Evolutionary conservation across 345 rosid genomes (phyloP).

Genomic region (Eucalyptus melliodora): DNA sequence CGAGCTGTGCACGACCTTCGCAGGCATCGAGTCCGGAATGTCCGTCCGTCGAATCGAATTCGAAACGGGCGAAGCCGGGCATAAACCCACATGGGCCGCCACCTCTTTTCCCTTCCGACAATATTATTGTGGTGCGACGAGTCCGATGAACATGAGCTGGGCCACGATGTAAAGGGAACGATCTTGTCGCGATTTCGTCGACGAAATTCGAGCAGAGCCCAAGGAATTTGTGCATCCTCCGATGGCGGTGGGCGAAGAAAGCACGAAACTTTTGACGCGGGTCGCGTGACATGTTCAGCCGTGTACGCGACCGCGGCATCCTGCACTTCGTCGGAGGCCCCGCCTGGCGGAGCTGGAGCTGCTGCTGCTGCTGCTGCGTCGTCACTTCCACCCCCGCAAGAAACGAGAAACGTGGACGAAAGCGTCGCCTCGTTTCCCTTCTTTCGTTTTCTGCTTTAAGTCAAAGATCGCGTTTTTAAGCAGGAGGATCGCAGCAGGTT

Average conservation of each 20-base stretch:
- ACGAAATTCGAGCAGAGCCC: background rate
- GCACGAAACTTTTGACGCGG: background rate
- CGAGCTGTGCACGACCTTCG: background rate
- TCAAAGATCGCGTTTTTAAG: background rate
- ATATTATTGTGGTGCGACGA: background rate
- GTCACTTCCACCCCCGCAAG: background rate
- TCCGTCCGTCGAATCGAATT: background rate
- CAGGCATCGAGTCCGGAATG: background rate
- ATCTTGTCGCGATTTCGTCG: background rate
- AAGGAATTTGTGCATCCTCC: background rate
- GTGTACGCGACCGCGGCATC: background rate
- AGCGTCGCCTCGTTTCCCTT: background rate
- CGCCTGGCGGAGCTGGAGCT: background rate
- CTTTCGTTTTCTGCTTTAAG: background rate
- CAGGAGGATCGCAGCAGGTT: background rate
- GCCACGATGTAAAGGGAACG: background rate
- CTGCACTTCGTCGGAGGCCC: background rate
- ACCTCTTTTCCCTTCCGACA: background rate
- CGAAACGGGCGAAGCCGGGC: background rate
- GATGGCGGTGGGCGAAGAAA: background rate
- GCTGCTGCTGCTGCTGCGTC: background rate
- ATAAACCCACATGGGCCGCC: background rate
- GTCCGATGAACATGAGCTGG: background rate
- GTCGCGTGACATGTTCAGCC: background rate
- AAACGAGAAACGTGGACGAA: background rate